Percentiles rank a stretch among this genome's conserved stretches.
Conservation (phyloP, 495 filamentous ascomycete species). For the Penicillium soppii region DNA sequence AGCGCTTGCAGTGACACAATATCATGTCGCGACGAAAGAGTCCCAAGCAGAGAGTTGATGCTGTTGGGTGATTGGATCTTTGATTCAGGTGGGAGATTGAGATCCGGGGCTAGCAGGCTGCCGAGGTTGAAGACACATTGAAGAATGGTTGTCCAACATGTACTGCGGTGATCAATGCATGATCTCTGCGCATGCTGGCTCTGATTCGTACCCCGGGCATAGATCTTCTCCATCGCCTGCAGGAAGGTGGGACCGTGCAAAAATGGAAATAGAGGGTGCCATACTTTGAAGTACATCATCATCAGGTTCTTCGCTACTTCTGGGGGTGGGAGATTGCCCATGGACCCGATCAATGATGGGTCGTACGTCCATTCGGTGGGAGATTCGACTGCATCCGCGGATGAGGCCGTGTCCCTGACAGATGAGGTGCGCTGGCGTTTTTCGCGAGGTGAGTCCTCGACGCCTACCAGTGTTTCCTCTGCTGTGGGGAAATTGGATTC, state of each 20-base stretch:
- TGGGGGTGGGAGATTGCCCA: slow-evolving; percentile 33
- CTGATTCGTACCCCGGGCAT: slow-evolving; percentile 22
- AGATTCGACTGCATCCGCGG: slow-evolving; percentile 9
- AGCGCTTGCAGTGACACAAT: slow-evolving; percentile 39
- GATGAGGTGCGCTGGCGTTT: slow-evolving; percentile 21
- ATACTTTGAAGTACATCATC: slow-evolving; percentile 45
- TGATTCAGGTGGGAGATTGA: slow-evolving; percentile 23
- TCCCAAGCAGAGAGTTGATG: slow-evolving; percentile 28
- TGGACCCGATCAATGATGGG: slow-evolving; percentile 19
- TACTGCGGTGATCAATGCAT: slow-evolving; percentile 20
- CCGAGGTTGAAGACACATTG: slow-evolving; percentile 43
- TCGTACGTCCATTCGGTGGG: slow-evolving; percentile 35
- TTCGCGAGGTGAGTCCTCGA: slow-evolving; percentile 23
- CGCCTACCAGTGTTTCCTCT: slow-evolving; percentile 40
- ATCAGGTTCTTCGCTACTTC: slow-evolving; percentile 32
- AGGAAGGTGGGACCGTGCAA: slow-evolving; percentile 51
- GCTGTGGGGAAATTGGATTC: slow-evolving; percentile 35
- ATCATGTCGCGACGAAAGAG: slow-evolving; percentile 34
- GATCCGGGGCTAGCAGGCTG: slow-evolving; percentile 26
- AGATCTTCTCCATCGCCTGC: slow-evolving; percentile 43
- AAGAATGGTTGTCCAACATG: slow-evolving; percentile 41
- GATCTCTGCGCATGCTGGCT: not conserved
- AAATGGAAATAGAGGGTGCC: slow-evolving; percentile 52
- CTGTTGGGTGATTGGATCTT: slow-evolving; percentile 29
- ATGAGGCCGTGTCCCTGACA: slow-evolving; percentile 9